A percentile compares a stretch with the other conserved stretches of the same genome.
phyloP scores from a whole-genome alignment of 768 basidiomycete species.

The Mycena maculata region DNA sequence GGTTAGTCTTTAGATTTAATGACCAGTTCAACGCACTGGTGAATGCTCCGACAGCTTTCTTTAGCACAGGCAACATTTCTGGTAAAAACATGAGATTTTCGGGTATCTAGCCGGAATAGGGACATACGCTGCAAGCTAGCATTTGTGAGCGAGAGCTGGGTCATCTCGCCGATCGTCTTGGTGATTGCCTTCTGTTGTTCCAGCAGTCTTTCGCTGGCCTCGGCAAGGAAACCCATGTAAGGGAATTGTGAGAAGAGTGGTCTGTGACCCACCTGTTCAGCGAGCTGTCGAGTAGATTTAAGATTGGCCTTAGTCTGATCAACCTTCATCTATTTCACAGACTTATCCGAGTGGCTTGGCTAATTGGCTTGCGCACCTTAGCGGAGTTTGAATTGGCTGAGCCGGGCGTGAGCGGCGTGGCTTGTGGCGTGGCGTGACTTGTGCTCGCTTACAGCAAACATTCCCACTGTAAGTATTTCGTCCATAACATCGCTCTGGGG shows the following conservation, averaged over 20 bases:
- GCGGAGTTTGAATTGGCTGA: no score
- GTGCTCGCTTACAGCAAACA: no score
- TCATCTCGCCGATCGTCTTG: not conserved
- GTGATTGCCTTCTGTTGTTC: not conserved
- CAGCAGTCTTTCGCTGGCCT: not conserved
- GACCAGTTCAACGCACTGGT: no score
- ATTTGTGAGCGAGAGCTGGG: not conserved
- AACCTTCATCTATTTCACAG: slow-evolving; percentile 9
- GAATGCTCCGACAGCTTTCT: not conserved
- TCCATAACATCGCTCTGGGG: no score
- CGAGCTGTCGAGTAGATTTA: not conserved
- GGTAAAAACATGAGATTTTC: not conserved
- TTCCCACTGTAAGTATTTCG: no score
- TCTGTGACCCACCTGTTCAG: not conserved
- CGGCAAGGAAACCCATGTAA: not conserved
- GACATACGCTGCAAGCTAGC: not conserved
- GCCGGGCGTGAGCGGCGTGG: no score
- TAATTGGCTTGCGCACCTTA: no score
- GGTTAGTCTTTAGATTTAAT: no score
- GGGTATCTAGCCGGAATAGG: not conserved
- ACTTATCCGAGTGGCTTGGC: no score
- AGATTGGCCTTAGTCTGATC: not conserved
- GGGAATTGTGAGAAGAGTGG: no score
- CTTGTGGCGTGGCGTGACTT: no score
- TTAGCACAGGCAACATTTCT: slow-evolving; percentile 2